phyloP scores from a whole-genome alignment of 163 green algal genomes.

The Picocystis sp. region DNA sequence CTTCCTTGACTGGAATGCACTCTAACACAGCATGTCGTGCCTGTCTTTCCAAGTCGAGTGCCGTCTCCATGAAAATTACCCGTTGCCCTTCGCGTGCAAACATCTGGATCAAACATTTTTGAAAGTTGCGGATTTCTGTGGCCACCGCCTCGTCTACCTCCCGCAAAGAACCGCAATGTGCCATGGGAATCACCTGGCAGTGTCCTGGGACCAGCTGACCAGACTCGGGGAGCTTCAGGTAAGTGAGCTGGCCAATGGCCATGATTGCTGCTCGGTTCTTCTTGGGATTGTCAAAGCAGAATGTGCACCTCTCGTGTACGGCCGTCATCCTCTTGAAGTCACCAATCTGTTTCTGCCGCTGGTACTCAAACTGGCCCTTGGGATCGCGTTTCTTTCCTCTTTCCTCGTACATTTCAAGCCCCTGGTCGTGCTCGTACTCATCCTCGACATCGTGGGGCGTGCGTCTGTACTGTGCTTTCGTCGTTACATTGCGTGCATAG shows the following conservation, averaged over 20 bases:
- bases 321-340: constrained; percentile 20
- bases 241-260: constrained; percentile 46
- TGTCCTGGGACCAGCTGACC: constrained; percentile 61
- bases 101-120: constrained; percentile 85
- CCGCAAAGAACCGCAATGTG: constrained; percentile 36
- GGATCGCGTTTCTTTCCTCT: constrained; percentile 22
- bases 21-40: constrained; percentile 66
- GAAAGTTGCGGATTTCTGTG: constrained; percentile 95
- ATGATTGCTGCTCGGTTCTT: constrained; percentile 51
- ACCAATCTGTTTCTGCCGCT: constrained; percentile 26
- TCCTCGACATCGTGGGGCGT: constrained; percentile 42
- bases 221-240: constrained; percentile 50
- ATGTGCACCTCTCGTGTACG: constrained; percentile 33
- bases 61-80: constrained; percentile 83
- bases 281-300: constrained; percentile 36
- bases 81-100: constrained; percentile 20
- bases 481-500: no score
- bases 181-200: constrained; percentile 55
- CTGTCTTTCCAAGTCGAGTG: constrained; percentile 29
- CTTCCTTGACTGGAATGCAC: constrained; percentile 49
- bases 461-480: no score
- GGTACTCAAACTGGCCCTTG: constrained; percentile 4
- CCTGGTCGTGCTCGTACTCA: constrained; percentile 81
- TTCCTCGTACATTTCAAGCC: constrained; percentile 42
- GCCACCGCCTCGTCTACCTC: constrained; percentile 59